A percentile compares a stretch with the other conserved stretches of the same genome.
These are phyloP conservation scores for Nasturtium officinale DNA, from an alignment of 345 rosid species.

Conservation along the genomic window DNA sequence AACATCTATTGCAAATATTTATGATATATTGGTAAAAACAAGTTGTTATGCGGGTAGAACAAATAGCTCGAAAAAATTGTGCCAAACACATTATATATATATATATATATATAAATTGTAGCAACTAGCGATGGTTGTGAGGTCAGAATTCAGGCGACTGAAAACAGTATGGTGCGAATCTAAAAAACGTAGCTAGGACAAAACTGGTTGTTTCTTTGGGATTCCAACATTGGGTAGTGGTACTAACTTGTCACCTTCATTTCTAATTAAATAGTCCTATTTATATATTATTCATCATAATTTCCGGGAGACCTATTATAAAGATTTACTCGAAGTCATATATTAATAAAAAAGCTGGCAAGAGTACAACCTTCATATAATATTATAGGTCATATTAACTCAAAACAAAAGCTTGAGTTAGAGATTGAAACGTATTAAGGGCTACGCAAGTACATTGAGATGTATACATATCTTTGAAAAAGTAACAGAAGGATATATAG, in stretches of 20 bases:
- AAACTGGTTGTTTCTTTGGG: constrained; percentile 4
- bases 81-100: neutral
- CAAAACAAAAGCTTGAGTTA: constrained; percentile 20
- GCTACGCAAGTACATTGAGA: constrained; percentile 1
- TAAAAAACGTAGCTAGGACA: neutral
- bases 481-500: neutral
- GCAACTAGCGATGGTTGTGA: neutral
- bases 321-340: neutral
- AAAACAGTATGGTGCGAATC: neutral
- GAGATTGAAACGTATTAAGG: constrained; percentile 1
- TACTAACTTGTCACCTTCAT: neutral
- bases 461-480: neutral
- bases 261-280: neutral
- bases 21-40: neutral
- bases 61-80: neutral
- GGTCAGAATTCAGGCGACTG: neutral
- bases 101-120: too few relatives aligned
- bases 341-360: neutral
- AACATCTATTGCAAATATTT: neutral
- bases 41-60: neutral
- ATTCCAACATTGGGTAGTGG: neutral
- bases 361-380: constrained; percentile 11
- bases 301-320: neutral
- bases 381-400: constrained; percentile 15
- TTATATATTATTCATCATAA: constrained; percentile 6